Evolutionary conservation across 2,329 filamentous ascomycete genomes (phyloP).

Genomic region (Nemania sp.): DNA sequence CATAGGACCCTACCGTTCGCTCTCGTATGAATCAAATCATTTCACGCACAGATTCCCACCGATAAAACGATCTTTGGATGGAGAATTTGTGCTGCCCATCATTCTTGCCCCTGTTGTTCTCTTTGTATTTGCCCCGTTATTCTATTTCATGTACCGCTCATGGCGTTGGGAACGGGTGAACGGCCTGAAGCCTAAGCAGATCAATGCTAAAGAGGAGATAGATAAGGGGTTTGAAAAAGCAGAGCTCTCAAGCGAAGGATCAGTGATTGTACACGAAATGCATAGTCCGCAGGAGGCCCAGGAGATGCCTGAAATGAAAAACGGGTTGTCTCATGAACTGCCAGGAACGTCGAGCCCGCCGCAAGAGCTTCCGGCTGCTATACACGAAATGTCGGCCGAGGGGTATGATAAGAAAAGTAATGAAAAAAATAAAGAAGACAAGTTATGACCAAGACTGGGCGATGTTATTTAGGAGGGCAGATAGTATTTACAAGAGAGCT

Average conservation of each 20-base stretch:
- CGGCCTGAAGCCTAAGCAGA: background rate
- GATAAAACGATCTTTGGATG: background rate
- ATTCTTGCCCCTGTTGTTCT: background rate
- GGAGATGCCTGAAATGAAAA: constrained; percentile 8
- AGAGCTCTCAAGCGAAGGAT: constrained; percentile 10
- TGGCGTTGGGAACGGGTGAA: constrained; percentile 10
- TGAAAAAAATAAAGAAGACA: background rate
- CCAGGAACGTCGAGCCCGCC: background rate
- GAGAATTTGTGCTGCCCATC: background rate
- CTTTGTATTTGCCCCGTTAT: constrained; percentile 5
- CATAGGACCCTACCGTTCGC: background rate
- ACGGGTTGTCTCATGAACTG: constrained; percentile 13
- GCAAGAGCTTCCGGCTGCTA: constrained; percentile 17
- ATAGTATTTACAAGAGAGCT: background rate
- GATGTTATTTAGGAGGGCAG: too few relatives aligned
- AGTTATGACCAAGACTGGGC: background rate
- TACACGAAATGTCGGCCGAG: constrained; percentile 16
- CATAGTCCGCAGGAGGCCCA: background rate
- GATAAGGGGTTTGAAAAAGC: background rate
- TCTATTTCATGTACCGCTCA: background rate
- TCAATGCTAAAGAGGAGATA: background rate
- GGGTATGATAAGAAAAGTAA: background rate
- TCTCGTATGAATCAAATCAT: background rate
- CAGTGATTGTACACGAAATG: constrained; percentile 4
- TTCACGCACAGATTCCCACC: background rate